Conservation (phyloP, 2,329 filamentous ascomycete species). For the Colletotrichum tanaceti region DNA sequence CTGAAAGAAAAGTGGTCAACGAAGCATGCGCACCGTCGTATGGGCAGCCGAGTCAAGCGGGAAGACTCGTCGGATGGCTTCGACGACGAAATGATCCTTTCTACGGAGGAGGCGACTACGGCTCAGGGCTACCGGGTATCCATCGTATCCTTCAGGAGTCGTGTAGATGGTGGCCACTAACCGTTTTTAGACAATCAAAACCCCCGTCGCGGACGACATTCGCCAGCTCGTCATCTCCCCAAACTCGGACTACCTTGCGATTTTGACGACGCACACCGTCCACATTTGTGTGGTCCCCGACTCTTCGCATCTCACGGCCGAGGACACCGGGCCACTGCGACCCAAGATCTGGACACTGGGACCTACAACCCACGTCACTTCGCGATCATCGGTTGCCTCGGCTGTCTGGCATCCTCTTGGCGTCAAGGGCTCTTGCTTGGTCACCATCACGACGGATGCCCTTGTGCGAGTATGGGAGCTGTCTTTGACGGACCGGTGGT, state of each 20-base stretch:
- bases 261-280: conserved; percentile 87
- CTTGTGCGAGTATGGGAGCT: conserved; percentile 92
- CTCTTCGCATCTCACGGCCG: conserved; percentile 76
- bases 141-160: conserved; percentile 7
- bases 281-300: conserved; percentile 90
- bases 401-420: conserved; percentile 94
- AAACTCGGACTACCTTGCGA: conserved; percentile 82
- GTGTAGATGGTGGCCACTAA: conserved; percentile 16
- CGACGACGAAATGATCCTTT: conserved; percentile 49
- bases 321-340: conserved; percentile 76
- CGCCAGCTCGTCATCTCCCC: conserved; percentile 88
- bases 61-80: conserved; percentile 58
- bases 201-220: conserved; percentile 83
- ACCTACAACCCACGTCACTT: conserved; percentile 89
- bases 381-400: conserved; percentile 82
- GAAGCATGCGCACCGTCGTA: conserved; percentile 48
- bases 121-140: conserved; percentile 62
- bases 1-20: conserved; percentile 72
- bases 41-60: conserved; percentile 58
- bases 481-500: conserved; percentile 84
- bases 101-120: conserved; percentile 44
- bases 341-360: conserved; percentile 92
- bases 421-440: conserved; percentile 81
- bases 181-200: conserved; percentile 73
- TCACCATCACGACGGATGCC: conserved; percentile 90